Percentiles rank a stretch among this genome's conserved stretches.
These are phyloP conservation scores for Macrotyloma uniflorum DNA, from an alignment of 306 rosid genomes.

Conservation along the genomic window DNA sequence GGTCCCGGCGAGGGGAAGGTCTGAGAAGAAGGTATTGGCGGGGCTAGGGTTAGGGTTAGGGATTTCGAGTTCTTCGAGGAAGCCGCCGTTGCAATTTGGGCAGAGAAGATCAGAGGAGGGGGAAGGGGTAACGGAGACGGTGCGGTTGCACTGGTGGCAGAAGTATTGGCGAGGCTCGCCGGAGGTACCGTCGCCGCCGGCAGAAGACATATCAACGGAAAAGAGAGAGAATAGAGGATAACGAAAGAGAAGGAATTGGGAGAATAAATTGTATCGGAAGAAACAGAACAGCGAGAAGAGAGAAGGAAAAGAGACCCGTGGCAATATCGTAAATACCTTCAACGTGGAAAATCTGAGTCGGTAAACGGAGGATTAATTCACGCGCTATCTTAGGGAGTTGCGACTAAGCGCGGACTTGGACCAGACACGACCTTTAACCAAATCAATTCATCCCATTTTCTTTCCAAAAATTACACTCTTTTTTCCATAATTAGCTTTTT, in stretches of 20 bases:
- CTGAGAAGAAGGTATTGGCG: conserved; percentile 52
- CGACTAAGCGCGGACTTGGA: conserved; percentile 13
- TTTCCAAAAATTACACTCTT: not conserved
- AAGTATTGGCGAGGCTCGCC: conserved; percentile 59
- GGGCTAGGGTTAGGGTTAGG: conserved; percentile 47
- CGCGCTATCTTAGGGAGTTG: conserved; percentile 28
- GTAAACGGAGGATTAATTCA: not conserved
- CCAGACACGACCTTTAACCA: not conserved
- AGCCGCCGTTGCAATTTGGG: conserved; percentile 67
- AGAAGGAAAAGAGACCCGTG: not conserved
- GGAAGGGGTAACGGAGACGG: conserved; percentile 57
- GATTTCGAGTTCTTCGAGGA: conserved; percentile 74
- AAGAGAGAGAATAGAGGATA: conserved; percentile 22
- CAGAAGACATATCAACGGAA: conserved; percentile 64
- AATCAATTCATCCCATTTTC: not conserved
- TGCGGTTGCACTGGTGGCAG: conserved; percentile 72
- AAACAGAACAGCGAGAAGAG: not conserved
- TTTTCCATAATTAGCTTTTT: not conserved
- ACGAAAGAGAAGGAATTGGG: not conserved
- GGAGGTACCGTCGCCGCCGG: conserved; percentile 46
- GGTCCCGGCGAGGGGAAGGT: conserved; percentile 35
- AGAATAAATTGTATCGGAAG: not conserved
- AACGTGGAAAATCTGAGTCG: not conserved
- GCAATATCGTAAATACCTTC: conserved; percentile 27
- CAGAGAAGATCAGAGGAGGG: conserved; percentile 70